Percentiles rank a stretch among this genome's conserved stretches.
These are phyloP conservation scores for Kuraishia capsulata DNA, from an alignment of 805 yeast species.

Conservation along the genomic window DNA sequence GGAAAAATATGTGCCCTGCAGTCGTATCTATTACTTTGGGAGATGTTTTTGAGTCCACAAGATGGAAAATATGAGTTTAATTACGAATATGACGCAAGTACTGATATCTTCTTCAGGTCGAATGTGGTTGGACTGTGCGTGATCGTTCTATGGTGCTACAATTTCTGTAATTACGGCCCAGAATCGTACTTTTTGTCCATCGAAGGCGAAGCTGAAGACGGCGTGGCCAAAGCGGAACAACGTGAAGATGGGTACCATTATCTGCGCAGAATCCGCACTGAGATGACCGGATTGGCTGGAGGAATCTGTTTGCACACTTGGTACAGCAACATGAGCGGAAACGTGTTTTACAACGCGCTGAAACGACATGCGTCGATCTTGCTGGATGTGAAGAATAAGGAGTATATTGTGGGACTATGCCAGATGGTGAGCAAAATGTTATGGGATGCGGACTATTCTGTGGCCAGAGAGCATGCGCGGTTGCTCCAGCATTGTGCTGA, in stretches of 20 bases:
- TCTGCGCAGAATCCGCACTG: conserved; percentile 36
- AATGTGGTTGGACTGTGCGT: conserved; percentile 32
- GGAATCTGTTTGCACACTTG: conserved; percentile 19
- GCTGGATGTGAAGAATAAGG: conserved; percentile 28
- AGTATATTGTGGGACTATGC: conserved; percentile 49
- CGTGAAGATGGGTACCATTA: conserved; percentile 43
- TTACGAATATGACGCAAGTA: conserved; percentile 38
- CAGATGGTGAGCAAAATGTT: conserved; percentile 31
- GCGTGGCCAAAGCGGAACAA: conserved; percentile 6
- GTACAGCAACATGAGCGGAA: conserved; percentile 22
- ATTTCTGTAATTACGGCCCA: conserved; percentile 36
- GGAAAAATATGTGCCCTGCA: conserved; percentile 51
- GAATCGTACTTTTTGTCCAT: conserved; percentile 23
- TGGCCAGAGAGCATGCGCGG: conserved; percentile 47
- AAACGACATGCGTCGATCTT: conserved; percentile 31
- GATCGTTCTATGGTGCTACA: conserved; percentile 43
- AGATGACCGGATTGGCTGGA: conserved; percentile 25
- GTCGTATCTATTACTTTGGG: conserved; percentile 52
- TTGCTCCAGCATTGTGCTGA: conserved; percentile 44
- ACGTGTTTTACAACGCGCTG: conserved; percentile 31
- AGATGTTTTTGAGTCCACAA: conserved; percentile 49
- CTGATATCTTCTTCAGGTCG: conserved; percentile 38
- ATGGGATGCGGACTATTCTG: conserved; percentile 39
- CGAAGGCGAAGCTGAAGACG: neutral
- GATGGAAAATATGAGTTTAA: conserved; percentile 31